These are phyloP conservation scores for Penicillium cosmopolitanum DNA, from an alignment of 495 filamentous ascomycete genomes.

Conservation along the genomic window DNA sequence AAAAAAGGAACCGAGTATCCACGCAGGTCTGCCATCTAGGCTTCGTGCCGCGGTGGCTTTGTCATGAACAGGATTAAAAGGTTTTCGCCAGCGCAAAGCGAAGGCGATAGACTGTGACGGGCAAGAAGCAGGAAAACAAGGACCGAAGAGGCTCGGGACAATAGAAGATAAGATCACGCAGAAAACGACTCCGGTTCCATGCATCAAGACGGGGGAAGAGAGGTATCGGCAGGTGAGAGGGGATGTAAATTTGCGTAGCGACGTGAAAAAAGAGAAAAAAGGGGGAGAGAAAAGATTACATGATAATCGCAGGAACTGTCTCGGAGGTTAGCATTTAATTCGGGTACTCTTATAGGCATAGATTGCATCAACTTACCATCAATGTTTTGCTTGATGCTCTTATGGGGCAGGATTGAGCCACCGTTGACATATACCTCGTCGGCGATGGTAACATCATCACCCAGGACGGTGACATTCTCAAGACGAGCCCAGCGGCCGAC, in stretches of 20 bases:
- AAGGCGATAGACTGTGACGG: constrained; percentile 18
- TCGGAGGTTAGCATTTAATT: constrained; percentile 22
- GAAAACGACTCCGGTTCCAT: constrained; percentile 50
- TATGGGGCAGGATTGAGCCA: constrained; percentile 93
- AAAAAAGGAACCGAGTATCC: constrained; percentile 17
- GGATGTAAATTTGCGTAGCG: constrained; percentile 31
- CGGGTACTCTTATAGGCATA: not conserved
- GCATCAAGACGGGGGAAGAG: constrained; percentile 38
- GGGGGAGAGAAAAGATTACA: constrained; percentile 55
- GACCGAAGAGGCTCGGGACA: constrained; percentile 22
- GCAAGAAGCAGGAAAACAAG: constrained; percentile 22
- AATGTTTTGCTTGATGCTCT: constrained; percentile 98
- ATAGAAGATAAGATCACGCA: constrained; percentile 37
- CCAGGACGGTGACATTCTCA: constrained; percentile 96
- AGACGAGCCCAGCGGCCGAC: constrained; percentile 95
- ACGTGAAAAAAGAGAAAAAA: constrained; percentile 29
- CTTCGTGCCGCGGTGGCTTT: constrained; percentile 23
- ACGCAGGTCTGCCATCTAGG: constrained; percentile 32
- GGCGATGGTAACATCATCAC: constrained; percentile 98
- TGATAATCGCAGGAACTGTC: constrained; percentile 79
- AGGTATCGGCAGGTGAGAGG: constrained; percentile 32
- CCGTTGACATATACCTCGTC: constrained; percentile 99
- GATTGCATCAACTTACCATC: constrained; percentile 64
- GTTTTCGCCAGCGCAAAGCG: constrained; percentile 16
- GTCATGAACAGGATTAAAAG: constrained; percentile 22